Conservation (phyloP, 73 alveolate genomes). For the Uronychia setigera region DNA sequence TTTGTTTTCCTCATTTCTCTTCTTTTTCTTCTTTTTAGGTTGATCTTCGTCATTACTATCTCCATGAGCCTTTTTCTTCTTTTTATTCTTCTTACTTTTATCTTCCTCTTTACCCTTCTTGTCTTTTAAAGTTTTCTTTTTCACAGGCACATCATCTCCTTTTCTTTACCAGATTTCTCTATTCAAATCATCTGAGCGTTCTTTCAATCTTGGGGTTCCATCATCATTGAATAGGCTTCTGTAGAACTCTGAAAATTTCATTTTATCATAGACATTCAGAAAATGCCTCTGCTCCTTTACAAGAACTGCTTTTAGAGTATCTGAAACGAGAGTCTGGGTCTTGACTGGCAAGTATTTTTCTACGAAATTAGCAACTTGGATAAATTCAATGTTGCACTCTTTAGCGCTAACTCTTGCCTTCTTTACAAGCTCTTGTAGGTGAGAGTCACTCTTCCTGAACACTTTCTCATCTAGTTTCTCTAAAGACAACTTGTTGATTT, state of each 20-base stretch:
- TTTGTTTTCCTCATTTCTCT: neutral
- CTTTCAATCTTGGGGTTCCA: neutral
- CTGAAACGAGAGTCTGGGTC: neutral
- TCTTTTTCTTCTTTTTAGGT: neutral
- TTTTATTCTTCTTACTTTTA: neutral
- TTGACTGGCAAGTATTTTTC: neutral
- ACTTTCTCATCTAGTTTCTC: neutral
- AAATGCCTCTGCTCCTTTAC: neutral
- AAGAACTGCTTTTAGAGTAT: neutral
- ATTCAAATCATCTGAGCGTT: neutral
- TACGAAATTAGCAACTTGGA: neutral
- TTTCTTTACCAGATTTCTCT: neutral
- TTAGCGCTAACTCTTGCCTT: neutral
- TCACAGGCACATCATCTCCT: neutral
- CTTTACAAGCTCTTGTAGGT: neutral
- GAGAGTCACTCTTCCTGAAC: neutral
- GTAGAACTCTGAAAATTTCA: neutral
- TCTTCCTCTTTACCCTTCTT: neutral
- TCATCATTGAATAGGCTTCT: neutral
- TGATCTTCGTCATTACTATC: neutral
- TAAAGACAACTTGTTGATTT: neutral
- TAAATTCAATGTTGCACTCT: neutral
- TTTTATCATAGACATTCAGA: neutral
- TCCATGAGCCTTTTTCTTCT: neutral
- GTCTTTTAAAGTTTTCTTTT: neutral